Evolutionary conservation across 306 rosid genomes (phyloP).

Genomic region (Trifolium dubium): DNA sequence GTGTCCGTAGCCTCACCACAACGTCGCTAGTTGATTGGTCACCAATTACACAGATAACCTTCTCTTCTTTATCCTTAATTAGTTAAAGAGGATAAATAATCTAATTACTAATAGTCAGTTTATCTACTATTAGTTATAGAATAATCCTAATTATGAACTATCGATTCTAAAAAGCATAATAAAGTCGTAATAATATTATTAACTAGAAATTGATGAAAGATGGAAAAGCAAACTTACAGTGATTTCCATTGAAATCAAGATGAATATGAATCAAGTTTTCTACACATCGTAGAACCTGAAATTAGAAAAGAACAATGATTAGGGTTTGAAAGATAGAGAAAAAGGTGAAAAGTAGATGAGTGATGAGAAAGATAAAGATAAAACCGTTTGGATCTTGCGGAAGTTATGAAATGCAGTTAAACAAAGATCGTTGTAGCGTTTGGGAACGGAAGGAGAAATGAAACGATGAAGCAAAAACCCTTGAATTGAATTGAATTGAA

Average conservation of each 20-base stretch:
- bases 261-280: slow-evolving; percentile 9
- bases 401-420: slow-evolving; percentile 1
- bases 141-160: not conserved
- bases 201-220: not conserved
- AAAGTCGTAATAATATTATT: too few relatives aligned
- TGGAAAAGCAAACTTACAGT: slow-evolving; percentile 50
- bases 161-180: too few relatives aligned
- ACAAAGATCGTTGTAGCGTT: not conserved
- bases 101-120: not conserved
- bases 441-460: not conserved
- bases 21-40: slow-evolving; percentile 85
- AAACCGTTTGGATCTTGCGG: slow-evolving; percentile 22
- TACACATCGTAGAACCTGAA: slow-evolving; percentile 43
- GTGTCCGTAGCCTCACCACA: slow-evolving; percentile 90
- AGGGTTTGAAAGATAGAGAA: not conserved
- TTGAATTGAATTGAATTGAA: not conserved
- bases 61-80: slow-evolving; percentile 62
- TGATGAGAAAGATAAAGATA: not conserved
- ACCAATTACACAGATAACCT: slow-evolving; percentile 55
- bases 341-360: not conserved
- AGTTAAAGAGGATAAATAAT: slow-evolving; percentile 32
- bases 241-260: slow-evolving; percentile 56
- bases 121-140: not conserved
- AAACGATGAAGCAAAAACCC: not conserved
- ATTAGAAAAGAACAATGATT: slow-evolving; percentile 14